Base-by-base conservation (phyloP, 345 rosid genomes). In the Noccaea caerulescens region DNA sequence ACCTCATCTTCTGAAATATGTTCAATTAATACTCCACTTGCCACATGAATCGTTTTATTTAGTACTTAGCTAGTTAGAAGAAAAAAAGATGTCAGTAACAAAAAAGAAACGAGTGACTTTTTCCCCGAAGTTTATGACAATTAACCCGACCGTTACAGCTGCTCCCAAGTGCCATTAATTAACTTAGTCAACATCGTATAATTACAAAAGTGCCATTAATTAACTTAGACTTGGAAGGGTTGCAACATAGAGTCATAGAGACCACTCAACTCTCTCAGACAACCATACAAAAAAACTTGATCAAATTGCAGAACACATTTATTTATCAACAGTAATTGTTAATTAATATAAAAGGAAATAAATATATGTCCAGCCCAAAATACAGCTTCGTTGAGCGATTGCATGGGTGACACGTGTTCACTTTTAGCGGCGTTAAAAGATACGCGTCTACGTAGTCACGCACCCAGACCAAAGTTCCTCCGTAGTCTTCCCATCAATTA, bases 321-420 rank as follows among this genome's bases (percentile, higher is more conserved):
- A 63, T 71, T 53, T 27, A 63, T 14, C 66, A 63, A 18, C 46
- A 64, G 8, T 49, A 49, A 73, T 57, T 72, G 71, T 45, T 63
- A 72, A 57, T 47, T 4, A 63, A 34, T 32, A 52, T 5, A 41
- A 66, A 33, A 68, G 10, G 3, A 23, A 8, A 13, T 6, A 63
- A 2, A 27, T 25, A 50, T 33, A 38, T 27, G 43, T 71, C 32
- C 34, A 72, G 71, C 23, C 9, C 49, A 54, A 72, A 63, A 54
- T 51, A 75, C 74, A 75, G 79, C 58, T 68, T 30, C n/a, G 10
- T 23, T 27, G 9, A 70, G 49, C 76, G 72, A 64, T 56, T 50
- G 76, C 76, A 76, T 76, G 80, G 25, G 23, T 6, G 76, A 76
- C 80, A 76, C 80, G 76, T 70, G 80, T 49, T 3, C 36, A 33